Evolutionary conservation across 2,329 filamentous ascomycete genomes (phyloP).

Genomic region (Colletotrichum destructivum): DNA sequence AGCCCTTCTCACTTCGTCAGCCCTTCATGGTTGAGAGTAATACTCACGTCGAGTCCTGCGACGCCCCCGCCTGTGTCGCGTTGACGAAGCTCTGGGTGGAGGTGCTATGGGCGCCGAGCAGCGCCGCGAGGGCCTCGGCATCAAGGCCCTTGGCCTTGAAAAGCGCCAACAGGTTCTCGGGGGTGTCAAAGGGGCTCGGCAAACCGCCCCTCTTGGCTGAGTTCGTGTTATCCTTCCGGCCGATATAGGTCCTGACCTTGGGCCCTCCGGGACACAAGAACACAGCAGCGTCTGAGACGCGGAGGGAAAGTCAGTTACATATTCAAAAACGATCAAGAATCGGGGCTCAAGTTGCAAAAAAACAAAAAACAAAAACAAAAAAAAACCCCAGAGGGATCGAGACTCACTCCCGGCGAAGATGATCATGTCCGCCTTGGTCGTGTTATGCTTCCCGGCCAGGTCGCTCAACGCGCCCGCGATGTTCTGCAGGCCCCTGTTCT

Average conservation of each 20-base stretch:
- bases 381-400: too few species aligned
- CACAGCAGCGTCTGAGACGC: constrained; percentile 59
- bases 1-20: background rate
- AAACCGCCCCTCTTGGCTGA: constrained; percentile 59
- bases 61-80: constrained; percentile 55
- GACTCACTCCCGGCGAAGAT: constrained; percentile 57
- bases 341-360: too few species aligned
- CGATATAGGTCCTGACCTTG: constrained; percentile 66
- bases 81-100: constrained; percentile 64
- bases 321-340: too few species aligned
- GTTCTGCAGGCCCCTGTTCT: constrained; percentile 63
- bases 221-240: constrained; percentile 61
- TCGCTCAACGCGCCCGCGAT: constrained; percentile 55
- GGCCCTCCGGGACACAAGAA: constrained; percentile 63
- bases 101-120: constrained; percentile 69
- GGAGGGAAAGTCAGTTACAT: too few species aligned
- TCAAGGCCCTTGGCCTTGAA: constrained; percentile 69
- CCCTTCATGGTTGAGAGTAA: background rate
- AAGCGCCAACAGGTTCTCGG: constrained; percentile 61
- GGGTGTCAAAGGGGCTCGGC: constrained; percentile 57
- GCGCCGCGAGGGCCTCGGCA: constrained; percentile 64
- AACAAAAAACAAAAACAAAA: background rate
- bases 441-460: constrained; percentile 55
- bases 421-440: constrained; percentile 69
- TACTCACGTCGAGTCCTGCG: constrained; percentile 63